Conservation (phyloP, 2,329 filamentous ascomycete species). For the Botrytis cinerea region DNA sequence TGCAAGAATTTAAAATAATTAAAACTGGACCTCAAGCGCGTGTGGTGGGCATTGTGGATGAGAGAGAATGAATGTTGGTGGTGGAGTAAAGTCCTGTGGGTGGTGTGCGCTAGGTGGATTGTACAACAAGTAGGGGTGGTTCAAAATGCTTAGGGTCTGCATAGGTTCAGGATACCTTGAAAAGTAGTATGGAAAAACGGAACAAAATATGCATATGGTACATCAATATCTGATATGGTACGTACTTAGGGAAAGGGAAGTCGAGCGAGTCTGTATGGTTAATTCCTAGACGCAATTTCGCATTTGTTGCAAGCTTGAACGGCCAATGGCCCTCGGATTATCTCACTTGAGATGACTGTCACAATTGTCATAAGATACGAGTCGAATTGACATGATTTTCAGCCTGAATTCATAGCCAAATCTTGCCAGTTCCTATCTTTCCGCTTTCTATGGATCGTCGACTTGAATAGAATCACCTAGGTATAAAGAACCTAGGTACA, state of each 20-base stretch:
- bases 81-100: slow-evolving; percentile 1
- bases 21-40: slow-evolving; percentile 23
- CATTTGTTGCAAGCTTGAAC: background rate
- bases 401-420: background rate
- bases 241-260: background rate
- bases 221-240: slow-evolving; percentile 12
- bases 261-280: background rate
- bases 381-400: background rate
- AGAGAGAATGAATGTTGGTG: slow-evolving; percentile 10
- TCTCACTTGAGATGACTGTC: background rate
- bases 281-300: background rate
- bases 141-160: slow-evolving; percentile 7
- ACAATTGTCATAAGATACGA: background rate
- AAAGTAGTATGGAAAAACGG: slow-evolving; percentile 4
- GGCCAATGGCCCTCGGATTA: background rate
- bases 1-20: slow-evolving; percentile 13
- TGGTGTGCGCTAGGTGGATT: slow-evolving; percentile 16
- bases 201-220: slow-evolving; percentile 10
- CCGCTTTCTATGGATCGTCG: slow-evolving; percentile 9
- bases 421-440: background rate
- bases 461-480: slow-evolving; percentile 15
- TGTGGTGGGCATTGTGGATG: slow-evolving; percentile 23
- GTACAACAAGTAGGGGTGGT: slow-evolving; percentile 19
- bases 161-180: slow-evolving; percentile 10
- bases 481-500: slow-evolving; percentile 1